Evolutionary conservation across 192 early-diverging fungal species (phyloP).

Genomic region (Rhizophagus prolifer): DNA sequence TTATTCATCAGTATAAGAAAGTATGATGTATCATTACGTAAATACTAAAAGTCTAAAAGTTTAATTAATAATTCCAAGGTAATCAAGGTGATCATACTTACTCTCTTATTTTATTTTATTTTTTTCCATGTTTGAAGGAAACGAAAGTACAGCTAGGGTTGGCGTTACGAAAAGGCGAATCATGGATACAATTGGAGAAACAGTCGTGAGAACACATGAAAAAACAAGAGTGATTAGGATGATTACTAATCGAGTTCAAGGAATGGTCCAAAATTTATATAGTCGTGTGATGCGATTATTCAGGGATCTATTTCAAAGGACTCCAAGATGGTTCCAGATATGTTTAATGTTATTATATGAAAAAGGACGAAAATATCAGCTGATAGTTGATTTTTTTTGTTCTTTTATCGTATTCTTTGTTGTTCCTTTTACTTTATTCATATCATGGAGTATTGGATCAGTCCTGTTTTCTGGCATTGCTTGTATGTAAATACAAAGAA

Average conservation of each 20-base stretch:
- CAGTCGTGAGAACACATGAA: not conserved
- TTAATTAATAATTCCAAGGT: too few relatives aligned
- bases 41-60: too few relatives aligned
- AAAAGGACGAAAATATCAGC: not conserved
- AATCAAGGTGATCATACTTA: too few relatives aligned
- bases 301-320: not conserved
- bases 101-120: too few relatives aligned
- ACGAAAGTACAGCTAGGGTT: not conserved
- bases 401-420: not conserved
- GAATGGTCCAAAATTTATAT: not conserved
- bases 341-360: not conserved
- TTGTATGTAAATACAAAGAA: not conserved
- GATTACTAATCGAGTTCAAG: not conserved
- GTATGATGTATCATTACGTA: too few relatives aligned
- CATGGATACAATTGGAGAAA: not conserved
- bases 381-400: not conserved
- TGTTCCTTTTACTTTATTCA: not conserved
- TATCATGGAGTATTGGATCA: not conserved
- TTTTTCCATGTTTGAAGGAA: too few relatives aligned
- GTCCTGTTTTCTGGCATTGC: not conserved
- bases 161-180: not conserved
- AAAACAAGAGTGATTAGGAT: not conserved
- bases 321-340: not conserved
- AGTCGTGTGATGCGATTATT: not conserved
- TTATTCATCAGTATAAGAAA: too few relatives aligned